phyloP scores from a whole-genome alignment of 1,139 yeast genomes.

The Sugiyamaella paludigena region DNA sequence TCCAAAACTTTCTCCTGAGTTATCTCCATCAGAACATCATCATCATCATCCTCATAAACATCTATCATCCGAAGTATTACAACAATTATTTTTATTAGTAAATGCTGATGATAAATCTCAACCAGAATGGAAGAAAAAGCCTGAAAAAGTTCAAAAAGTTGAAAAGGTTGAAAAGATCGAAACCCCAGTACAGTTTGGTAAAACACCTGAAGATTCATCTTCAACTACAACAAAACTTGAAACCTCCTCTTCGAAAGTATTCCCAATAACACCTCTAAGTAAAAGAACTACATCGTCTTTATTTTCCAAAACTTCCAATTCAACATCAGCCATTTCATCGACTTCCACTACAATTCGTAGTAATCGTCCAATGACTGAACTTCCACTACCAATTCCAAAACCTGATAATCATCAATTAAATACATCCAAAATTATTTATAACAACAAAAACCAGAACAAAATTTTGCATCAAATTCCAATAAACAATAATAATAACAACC shows the following conservation, averaged over 20 bases:
- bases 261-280: too few species aligned
- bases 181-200: too few species aligned
- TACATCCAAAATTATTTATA: too few species aligned
- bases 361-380: slow-evolving; percentile 11
- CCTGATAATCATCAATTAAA: background rate
- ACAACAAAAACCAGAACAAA: too few species aligned
- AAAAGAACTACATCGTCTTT: slow-evolving; percentile 4
- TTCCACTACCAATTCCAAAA: slow-evolving; percentile 10
- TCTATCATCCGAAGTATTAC: slow-evolving; percentile 28
- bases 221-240: too few species aligned
- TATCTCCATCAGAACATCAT: background rate
- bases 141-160: background rate
- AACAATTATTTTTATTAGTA: slow-evolving; percentile 26
- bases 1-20: slow-evolving; percentile 18
- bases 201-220: too few species aligned
- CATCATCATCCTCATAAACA: slow-evolving; percentile 19
- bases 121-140: background rate
- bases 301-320: slow-evolving; percentile 16
- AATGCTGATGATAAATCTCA: slow-evolving; percentile 16
- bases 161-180: too few species aligned
- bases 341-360: background rate
- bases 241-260: too few species aligned
- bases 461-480: too few species aligned
- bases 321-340: slow-evolving; percentile 1
- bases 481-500: too few species aligned